Evolutionary conservation across 1,284 basidiomycete genomes (phyloP).

Genomic region (Taiwanofungus camphoratus): DNA sequence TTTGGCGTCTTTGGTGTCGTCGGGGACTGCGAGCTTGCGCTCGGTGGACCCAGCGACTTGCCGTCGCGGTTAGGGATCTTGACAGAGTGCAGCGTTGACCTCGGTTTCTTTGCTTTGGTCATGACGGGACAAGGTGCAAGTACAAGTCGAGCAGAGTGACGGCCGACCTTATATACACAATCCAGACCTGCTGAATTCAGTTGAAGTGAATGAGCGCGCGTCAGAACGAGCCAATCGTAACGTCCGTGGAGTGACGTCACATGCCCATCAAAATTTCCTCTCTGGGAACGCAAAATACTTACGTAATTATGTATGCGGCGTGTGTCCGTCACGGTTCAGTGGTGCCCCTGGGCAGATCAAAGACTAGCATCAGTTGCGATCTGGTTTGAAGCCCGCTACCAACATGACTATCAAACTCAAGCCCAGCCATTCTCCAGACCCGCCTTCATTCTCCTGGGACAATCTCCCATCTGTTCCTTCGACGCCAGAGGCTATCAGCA

Average conservation of each 20-base stretch:
- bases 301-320: too few relatives aligned
- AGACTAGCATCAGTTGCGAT: too few relatives aligned
- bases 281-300: neutral
- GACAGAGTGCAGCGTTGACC: conserved; percentile 16
- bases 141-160: conserved; percentile 3
- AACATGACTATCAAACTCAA: conserved; percentile 55
- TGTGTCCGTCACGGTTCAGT: too few relatives aligned
- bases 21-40: conserved; percentile 7
- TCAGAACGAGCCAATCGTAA: conserved; percentile 15
- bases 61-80: conserved; percentile 21
- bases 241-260: neutral
- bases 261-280: too few relatives aligned
- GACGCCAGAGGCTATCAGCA: conserved; percentile 22
- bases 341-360: too few relatives aligned
- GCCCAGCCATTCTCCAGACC: conserved; percentile 31
- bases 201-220: neutral
- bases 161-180: conserved; percentile 11
- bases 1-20: conserved; percentile 23
- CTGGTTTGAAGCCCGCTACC: too few relatives aligned
- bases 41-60: neutral
- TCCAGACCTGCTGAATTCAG: conserved; percentile 6
- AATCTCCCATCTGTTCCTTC: conserved; percentile 33
- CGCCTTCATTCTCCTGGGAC: conserved; percentile 55
- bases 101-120: conserved; percentile 19
- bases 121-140: conserved; percentile 12